Evolutionary conservation across 148 eudicot genomes (phyloP).

Genomic region (Chenopodium album): DNA sequence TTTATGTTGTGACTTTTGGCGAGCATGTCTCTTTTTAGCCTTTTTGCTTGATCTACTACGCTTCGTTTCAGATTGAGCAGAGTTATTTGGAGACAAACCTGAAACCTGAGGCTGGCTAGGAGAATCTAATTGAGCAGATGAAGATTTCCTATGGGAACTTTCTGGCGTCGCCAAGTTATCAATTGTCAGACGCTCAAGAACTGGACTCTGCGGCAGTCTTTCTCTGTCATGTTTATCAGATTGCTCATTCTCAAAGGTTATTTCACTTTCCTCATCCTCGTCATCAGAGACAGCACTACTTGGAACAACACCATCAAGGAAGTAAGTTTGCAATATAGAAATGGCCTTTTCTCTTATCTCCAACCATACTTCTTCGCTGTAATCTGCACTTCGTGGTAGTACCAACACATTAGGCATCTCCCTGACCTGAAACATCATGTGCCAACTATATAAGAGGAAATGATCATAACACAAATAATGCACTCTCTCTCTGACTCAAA

Average conservation of each 20-base stretch:
- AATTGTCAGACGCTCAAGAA: slow-evolving; percentile 42
- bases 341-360: slow-evolving; percentile 94
- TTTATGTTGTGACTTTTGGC: slow-evolving; percentile 78
- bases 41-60: slow-evolving; percentile 94
- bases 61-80: slow-evolving; percentile 67
- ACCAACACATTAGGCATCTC: slow-evolving; percentile 99
- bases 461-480: background rate
- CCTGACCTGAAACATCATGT: slow-evolving; percentile 55
- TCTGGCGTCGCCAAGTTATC: slow-evolving; percentile 48
- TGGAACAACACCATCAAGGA: slow-evolving; percentile 74
- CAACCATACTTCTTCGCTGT: slow-evolving; percentile 99
- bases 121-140: slow-evolving; percentile 45
- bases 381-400: slow-evolving; percentile 98
- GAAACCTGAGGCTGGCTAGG: slow-evolving; percentile 57
- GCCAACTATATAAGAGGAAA: background rate
- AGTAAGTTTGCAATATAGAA: slow-evolving; percentile 74
- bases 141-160: slow-evolving; percentile 50
- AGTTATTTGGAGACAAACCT: slow-evolving; percentile 45
- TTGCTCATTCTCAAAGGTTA: slow-evolving; percentile 52
- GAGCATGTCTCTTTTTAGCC: slow-evolving; percentile 86
- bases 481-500: background rate
- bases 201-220: slow-evolving; percentile 48
- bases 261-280: slow-evolving; percentile 75
- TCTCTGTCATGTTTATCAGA: slow-evolving; percentile 42
- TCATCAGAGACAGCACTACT: slow-evolving; percentile 78